Evolutionary conservation across 2,329 filamentous ascomycete species (phyloP), one percentile per base, ranked within the genome.

Genomic region (Lasiodiplodia theobromae): DNA sequence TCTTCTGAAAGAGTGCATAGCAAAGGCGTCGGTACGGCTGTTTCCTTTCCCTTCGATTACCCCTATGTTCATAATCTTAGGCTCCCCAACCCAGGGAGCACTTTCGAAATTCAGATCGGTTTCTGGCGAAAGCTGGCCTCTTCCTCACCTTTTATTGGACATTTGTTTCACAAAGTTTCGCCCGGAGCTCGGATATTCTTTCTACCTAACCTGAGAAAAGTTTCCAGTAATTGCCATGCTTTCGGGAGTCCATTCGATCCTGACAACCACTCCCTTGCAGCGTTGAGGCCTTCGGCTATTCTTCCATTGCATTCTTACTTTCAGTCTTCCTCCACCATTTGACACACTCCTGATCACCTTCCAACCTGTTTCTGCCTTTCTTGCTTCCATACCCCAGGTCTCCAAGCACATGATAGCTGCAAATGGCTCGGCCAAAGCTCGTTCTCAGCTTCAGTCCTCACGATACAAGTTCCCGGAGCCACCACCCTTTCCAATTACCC

Each of bases 1-100:
- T 98, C 83, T 97, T 97, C 81, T 97, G 78, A 84, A 28, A 34
- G 78, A 83, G 21, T 53, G 60, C 68, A 69, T 69, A 65, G 67
- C 67, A 68, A 40, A 67, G 67, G 67, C 67, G 67, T 68, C 67
- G 67, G 67, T 47, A 62, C 18, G 31, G 34, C 21, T 31, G 53
- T 44, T 63, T 25, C 60, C 56, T 62, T 44, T 63, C n/a, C 60
- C 57, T 68, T 68, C 66, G 31, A 37, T 62, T 49, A 63, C 16
- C 34, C n/a, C 44, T 40, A 11, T 68, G 44, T 68, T 62, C 16
- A 11, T 68, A 68, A 63, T 68, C 18, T 21, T 51, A 25, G 60
- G 37, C 60, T 40, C 60, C 60, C n/a, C 28, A 18, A 11, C 18
- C 7, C 0, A 37, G n/a, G 60, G 60, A 52, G 31, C 60, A 12